phyloP scores from a whole-genome alignment of 106 monocot species.

The Dendrobium nobile region DNA sequence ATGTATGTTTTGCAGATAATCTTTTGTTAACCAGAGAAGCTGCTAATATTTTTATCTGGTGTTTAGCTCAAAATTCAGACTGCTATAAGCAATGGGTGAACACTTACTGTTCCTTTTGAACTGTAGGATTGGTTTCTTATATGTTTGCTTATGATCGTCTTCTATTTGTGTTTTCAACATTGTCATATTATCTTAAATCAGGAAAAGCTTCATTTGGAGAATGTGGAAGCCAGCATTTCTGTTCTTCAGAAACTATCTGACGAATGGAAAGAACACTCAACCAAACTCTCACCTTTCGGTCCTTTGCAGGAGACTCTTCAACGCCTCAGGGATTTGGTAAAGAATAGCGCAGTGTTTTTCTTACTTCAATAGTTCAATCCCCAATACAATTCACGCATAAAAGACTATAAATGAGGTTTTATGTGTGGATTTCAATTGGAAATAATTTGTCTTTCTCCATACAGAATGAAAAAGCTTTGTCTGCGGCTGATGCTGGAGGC shows the following conservation, averaged over 20 bases:
- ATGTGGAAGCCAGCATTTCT: conserved; percentile 54
- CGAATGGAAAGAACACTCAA: conserved; percentile 62
- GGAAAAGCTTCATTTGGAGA: conserved; percentile 78
- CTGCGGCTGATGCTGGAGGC: conserved; percentile 19
- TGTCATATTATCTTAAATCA: conserved; percentile 16
- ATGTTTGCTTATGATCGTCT: not conserved
- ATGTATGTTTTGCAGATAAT: conserved; percentile 34
- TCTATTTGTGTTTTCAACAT: too few species aligned
- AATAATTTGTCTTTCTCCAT: not conserved
- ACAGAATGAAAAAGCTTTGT: conserved; percentile 64
- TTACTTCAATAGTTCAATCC: too few species aligned
- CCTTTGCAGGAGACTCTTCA: conserved; percentile 47
- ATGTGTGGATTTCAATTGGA: not conserved
- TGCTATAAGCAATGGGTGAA: conserved; percentile 94
- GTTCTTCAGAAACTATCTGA: conserved; percentile 47
- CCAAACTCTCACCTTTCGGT: conserved; percentile 45
- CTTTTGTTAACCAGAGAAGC: conserved; percentile 65
- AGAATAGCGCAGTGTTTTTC: not conserved
- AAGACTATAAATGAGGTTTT: too few species aligned
- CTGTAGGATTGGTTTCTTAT: not conserved
- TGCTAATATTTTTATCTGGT: conserved; percentile 80
- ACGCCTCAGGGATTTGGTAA: conserved; percentile 62
- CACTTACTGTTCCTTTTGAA: not conserved
- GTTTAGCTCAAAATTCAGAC: conserved; percentile 80
- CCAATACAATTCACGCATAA: not conserved